Conservation (phyloP, 345 rosid genomes). For the Rhizophora apiculata region DNA sequence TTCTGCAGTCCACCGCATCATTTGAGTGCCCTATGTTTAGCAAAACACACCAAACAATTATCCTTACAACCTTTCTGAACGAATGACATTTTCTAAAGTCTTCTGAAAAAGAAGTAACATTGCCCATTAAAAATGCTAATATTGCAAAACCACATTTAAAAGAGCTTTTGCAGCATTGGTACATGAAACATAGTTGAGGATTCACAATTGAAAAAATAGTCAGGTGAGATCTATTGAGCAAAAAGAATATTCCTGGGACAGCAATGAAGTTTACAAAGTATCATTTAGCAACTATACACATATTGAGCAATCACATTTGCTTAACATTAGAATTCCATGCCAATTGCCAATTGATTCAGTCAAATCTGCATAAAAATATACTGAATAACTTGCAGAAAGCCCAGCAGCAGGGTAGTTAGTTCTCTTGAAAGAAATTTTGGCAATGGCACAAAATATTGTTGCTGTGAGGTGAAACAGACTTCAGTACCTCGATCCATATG, state of each 20-base stretch:
- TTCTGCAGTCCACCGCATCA: slow-evolving; percentile 37
- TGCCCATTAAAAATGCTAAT: too few species aligned
- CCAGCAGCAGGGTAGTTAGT: not conserved
- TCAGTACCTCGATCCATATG: slow-evolving; percentile 33
- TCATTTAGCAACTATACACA: too few species aligned
- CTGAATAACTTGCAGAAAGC: not conserved
- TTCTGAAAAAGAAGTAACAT: not conserved
- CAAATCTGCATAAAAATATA: not conserved
- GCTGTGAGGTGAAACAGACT: slow-evolving; percentile 2
- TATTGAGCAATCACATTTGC: not conserved
- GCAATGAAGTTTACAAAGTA: too few species aligned
- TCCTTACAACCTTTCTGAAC: not conserved
- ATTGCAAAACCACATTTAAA: too few species aligned
- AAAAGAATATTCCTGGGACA: too few species aligned
- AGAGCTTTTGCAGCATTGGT: too few species aligned
- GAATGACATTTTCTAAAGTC: not conserved
- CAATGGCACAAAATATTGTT: not conserved
- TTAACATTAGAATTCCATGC: not conserved
- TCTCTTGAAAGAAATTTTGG: not conserved
- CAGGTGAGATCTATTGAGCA: too few species aligned
- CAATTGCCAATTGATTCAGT: not conserved
- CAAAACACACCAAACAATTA: slow-evolving; percentile 18
- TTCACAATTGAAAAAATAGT: too few species aligned
- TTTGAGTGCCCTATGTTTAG: slow-evolving; percentile 29
- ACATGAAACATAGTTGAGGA: too few species aligned